Evolutionary conservation across 1,139 yeast species (phyloP), one percentile per base, ranked within the genome.

Genomic region (Sugiyamaella neomexicana): DNA sequence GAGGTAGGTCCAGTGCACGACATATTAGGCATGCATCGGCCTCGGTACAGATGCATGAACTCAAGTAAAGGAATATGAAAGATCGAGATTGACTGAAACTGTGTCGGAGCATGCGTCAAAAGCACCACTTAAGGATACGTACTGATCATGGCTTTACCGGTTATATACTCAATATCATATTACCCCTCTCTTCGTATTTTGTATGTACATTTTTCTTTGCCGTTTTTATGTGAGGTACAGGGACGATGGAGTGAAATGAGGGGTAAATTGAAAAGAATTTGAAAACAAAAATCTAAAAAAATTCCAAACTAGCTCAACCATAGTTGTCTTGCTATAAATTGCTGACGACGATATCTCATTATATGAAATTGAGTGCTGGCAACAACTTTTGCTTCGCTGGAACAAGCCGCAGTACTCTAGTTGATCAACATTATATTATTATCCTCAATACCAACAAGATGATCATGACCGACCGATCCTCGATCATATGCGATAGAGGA

Each of bases 71-170:
- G 10, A 29, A 29, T 3, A 20, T 29, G 8, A 12, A 29, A 29
- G 46, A 42, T 42, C 46, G 8, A 42, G 46, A 29, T 42, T 42
- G 46, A 20, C 25, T 20, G 25, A 20, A 20, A 3, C 25, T 20
- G 25, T 20, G 25, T 20, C 5, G 25, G 25, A 20, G 5, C 3
- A 5, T 5, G 25, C 25, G 25, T 20, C 25, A 20, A 20, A 20
- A 3, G 25, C 25, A 20, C 25, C 25, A 20, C 5, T 20, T 20
- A 20, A 20, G 25, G 25, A 20, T 5, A 20, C 25, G 25, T 20
- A 20, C 25, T n/a, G n/a, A n/a, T n/a, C n/a, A n/a, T n/a, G 25
- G 25, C 25, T 5, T 20, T 20, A 20, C 3, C 25, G n/a, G n/a
- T n/a, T n/a, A n/a, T n/a, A n/a, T n/a, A n/a, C 25, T 20, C 16